Evolutionary conservation across 805 yeast genomes (phyloP), one percentile per base, ranked within the genome.

Genomic region (Sugiyamaella americana): DNA sequence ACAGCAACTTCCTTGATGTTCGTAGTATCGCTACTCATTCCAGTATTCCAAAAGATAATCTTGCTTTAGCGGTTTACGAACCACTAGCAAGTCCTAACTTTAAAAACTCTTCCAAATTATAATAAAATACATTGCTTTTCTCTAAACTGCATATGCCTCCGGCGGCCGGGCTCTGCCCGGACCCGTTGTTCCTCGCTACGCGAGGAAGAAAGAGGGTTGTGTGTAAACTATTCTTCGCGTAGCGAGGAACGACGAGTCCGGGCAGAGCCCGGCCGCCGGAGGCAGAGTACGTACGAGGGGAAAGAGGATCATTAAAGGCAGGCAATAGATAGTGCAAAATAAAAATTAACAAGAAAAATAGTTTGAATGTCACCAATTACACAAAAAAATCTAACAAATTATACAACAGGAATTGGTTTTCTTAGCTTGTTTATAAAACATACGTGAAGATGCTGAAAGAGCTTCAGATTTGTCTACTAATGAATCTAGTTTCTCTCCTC

Each of bases 371-470:
- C 32, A 26, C 32, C 8, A 5, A 23, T 22, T 18, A 21, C 8
- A 34, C n/a, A 21, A 39, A 21, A 17, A 21, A 11, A 21, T 20
- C 46, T 41, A 85, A 75, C 82, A 75, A 52, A 87, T 73, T 19
- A 82, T 71, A 70, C 96, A 87, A 69, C 96, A 87, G 5, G 94
- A 84, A 66, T 87, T 87, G 10, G 91, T 82, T 65, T 89, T 91
- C 74, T 93, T 88, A 29, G 98, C 98, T 67, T 91, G 96, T 63
- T 87, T 89, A 73, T 91, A 93, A 65, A 93, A 93, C 85, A 88
- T 87, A 63, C 91, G 80, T 19, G 96, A 85, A 46, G 89, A 79
- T 17, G 86, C 76, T 30, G 93, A 83, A 60, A 93, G 74, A 1
- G 96, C 95, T 65, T 89, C 97, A 34, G 95, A 84, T 71, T 93